phyloP scores from a whole-genome alignment of 2,329 filamentous ascomycete species.

The Paecilomyces dactylethromorphus region DNA sequence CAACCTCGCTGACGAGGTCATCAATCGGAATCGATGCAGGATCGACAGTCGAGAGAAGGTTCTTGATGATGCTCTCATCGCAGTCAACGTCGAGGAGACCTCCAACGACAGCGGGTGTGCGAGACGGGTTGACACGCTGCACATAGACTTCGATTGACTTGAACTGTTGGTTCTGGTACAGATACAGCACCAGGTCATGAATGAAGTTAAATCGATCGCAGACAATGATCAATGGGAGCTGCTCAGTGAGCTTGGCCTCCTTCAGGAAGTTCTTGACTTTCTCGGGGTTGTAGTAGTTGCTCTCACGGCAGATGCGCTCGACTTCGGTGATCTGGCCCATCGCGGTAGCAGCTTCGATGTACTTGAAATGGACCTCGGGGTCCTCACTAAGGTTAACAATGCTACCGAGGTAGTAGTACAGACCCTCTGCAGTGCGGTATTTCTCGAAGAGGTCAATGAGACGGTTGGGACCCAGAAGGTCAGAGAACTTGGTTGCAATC shows the following conservation, averaged over 20 bases:
- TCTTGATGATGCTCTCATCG: constrained; percentile 93
- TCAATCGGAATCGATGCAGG: constrained; percentile 85
- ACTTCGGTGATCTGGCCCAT: constrained; percentile 94
- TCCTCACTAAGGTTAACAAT: constrained; percentile 97
- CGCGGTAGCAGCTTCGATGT: constrained; percentile 92
- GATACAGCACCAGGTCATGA: constrained; percentile 88
- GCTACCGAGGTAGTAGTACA: constrained; percentile 97
- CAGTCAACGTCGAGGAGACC: constrained; percentile 94
- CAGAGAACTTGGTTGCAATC: constrained; percentile 95
- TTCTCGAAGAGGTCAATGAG: constrained; percentile 95
- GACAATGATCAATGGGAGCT: constrained; percentile 93
- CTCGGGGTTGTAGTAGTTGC: constrained; percentile 80
- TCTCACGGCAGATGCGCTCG: constrained; percentile 93
- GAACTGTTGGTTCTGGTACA: constrained; percentile 99
- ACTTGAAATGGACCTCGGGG: constrained; percentile 96
- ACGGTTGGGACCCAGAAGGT: constrained; percentile 78
- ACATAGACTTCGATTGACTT: constrained; percentile 98
- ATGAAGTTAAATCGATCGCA: constrained; percentile 99
- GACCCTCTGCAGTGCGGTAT: constrained; percentile 91
- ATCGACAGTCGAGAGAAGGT: constrained; percentile 76
- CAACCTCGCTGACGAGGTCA: constrained; percentile 89
- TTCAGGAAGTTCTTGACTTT: constrained; percentile 99
- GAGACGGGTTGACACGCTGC: constrained; percentile 86
- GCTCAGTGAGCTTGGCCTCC: constrained; percentile 85
- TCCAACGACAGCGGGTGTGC: constrained; percentile 88